Evolutionary conservation across 2,329 filamentous ascomycete genomes (phyloP), one percentile per base, ranked within the genome.

Genomic region (Akanthomyces dipterigenus): DNA sequence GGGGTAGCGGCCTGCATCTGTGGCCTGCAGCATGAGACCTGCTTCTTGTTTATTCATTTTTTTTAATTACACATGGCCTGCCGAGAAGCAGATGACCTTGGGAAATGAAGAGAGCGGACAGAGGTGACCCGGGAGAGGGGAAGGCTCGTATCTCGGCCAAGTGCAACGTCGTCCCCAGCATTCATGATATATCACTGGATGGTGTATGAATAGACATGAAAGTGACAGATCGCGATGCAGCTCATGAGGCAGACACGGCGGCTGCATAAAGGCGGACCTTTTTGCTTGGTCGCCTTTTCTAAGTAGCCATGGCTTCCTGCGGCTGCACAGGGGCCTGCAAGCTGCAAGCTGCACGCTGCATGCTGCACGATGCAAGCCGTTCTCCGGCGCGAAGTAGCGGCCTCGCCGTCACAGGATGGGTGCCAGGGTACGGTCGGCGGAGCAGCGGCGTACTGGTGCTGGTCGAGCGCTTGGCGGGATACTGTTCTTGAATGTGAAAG

Each of bases 281-380:
- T 43, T 50, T 9, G 45, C 45, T 48, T 40, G 48, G 56, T 60
- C 26, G 56, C 48, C 56, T 59, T 60, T 53, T 45, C 56, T n/a
- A n/a, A n/a, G n/a, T n/a, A 53, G 48, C 48, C 46, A 36, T 60
- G 56, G 56, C 56, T 60, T 60, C 6, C 49, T 51, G 49, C 49
- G 24, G 7, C 45, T 60, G 56, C 56, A 45, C 20, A 48, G 51
- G 36, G 8, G 48, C 28, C 49, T 51, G 49, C 31, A 51, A 31
- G 20, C 53, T 55, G 53, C 26, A 55, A 14, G 34, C 24, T 55
- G 53, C 55, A 49, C 1, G 45, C 56, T 53, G 56, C 56, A 59
- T 18, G 56, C 56, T 59, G 56, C 56, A 59, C 56, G 56, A 59
- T 59, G 56, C 56, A 59, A 59, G 46, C 56, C 56, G 46, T 60